A percentile compares a stretch with the other conserved stretches of the same genome.
Conservation (phyloP, 2,329 filamentous ascomycete genomes). For the Berkeleyomyces basicola region DNA sequence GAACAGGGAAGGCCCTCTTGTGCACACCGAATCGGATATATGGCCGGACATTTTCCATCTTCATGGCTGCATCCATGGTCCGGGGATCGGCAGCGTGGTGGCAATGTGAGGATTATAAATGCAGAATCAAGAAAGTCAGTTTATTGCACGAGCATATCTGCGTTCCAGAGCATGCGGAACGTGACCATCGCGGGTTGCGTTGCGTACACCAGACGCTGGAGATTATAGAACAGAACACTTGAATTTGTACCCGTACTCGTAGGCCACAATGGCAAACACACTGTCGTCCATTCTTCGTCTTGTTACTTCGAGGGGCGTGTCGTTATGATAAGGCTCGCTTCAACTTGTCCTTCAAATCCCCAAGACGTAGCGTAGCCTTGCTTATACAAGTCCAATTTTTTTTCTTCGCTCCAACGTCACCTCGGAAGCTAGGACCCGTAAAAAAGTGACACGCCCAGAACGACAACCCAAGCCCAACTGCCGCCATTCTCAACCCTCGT, state of each 20-base stretch:
- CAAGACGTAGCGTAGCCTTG: neutral
- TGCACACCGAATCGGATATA: neutral
- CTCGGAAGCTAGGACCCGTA: constrained; percentile 3
- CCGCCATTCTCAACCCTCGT: too few relatives aligned
- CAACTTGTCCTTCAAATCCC: neutral
- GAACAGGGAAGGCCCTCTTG: neutral
- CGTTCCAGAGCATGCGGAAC: neutral
- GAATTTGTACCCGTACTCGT: neutral
- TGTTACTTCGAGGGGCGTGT: neutral
- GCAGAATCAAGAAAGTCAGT: neutral
- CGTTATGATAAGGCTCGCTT: neutral
- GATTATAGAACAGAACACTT: neutral
- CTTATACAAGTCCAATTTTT: neutral
- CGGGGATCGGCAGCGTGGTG: neutral
- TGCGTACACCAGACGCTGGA: neutral
- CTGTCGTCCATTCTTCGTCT: neutral
- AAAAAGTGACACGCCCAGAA: constrained; percentile 10
- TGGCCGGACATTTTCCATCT: neutral
- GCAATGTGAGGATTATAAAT: neutral
- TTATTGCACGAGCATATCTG: neutral
- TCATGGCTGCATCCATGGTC: neutral
- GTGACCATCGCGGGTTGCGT: neutral
- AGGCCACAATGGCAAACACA: neutral
- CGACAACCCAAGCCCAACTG: too few relatives aligned
- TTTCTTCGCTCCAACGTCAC: neutral